Percentiles rank a stretch among this genome's conserved stretches.
phyloP scores from a whole-genome alignment of 176 grass and related monocot genomes.

The Cenchrus americanus region DNA sequence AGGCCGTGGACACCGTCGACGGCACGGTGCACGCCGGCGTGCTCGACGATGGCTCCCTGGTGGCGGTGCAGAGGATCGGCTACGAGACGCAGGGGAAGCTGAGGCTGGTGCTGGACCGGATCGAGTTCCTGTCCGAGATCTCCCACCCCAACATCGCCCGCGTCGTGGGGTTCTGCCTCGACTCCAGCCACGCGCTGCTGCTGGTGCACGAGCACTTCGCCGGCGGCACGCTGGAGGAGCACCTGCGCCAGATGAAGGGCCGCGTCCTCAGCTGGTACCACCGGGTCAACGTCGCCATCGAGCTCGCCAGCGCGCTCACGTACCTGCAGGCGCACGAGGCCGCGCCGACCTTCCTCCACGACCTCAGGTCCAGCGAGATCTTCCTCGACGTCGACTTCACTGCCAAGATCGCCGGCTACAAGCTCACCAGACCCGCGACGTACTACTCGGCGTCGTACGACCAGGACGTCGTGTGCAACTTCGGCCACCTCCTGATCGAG shows the following conservation, averaged over 20 bases:
- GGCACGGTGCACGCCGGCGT: constrained; percentile 63
- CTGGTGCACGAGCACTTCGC: constrained; percentile 83
- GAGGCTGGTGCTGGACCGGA: constrained; percentile 54
- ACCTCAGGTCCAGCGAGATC: constrained; percentile 78
- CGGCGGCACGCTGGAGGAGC: constrained; percentile 80
- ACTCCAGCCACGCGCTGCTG: constrained; percentile 61
- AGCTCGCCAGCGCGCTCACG: constrained; percentile 76
- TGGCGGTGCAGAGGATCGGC: constrained; percentile 79
- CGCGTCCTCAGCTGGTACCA: constrained; percentile 75
- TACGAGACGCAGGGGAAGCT: constrained; percentile 58
- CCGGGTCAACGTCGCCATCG: constrained; percentile 76
- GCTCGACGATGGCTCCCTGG: constrained; percentile 72
- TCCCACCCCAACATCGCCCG: constrained; percentile 72
- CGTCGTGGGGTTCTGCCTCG: constrained; percentile 84
- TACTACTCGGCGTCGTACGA: constrained; percentile 43
- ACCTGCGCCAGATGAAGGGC: constrained; percentile 55
- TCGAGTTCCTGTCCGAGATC: constrained; percentile 72
- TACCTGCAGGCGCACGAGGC: constrained; percentile 70
- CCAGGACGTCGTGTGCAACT: constrained; percentile 70
- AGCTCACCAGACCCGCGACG: constrained; percentile 48
- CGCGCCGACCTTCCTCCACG: constrained; percentile 62
- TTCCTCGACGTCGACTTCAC: constrained; percentile 59
- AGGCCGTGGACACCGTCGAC: constrained; percentile 45
- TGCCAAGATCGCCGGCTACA: constrained; percentile 78
- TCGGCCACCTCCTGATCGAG: constrained; percentile 76